Percentiles rank a stretch among this genome's conserved stretches.
Evolutionary conservation across 768 basidiomycete species (phyloP).

Genomic region (Calocybe gangraenosa): DNA sequence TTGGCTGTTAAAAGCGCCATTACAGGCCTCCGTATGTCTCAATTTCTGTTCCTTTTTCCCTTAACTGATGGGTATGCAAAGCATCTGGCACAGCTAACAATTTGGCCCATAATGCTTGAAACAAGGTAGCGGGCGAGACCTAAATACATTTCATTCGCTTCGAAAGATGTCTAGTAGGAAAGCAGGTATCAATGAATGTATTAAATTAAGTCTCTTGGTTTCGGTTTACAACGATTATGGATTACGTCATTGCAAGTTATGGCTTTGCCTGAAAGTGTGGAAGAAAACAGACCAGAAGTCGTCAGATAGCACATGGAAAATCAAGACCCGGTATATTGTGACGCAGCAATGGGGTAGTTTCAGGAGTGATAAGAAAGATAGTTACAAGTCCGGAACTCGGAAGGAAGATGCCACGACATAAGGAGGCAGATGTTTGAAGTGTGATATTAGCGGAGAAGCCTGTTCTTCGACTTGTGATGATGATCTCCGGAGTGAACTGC

Average conservation of each 20-base stretch:
- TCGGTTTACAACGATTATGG: constrained; percentile 14
- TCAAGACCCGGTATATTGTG: constrained; percentile 17
- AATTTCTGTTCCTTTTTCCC: no score
- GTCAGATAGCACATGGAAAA: constrained; percentile 35
- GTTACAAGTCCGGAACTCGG: constrained; percentile 35
- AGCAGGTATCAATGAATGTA: constrained; percentile 8
- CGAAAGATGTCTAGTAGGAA: background rate
- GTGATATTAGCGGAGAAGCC: constrained; percentile 9
- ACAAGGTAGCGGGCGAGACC: no score
- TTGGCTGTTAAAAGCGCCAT: background rate
- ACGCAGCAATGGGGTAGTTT: constrained; percentile 8
- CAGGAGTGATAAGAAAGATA: constrained; percentile 25
- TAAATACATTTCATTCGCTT: background rate
- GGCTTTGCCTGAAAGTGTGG: constrained; percentile 12
- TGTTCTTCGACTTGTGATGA: constrained; percentile 11
- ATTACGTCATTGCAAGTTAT: constrained; percentile 14
- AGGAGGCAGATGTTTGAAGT: constrained; percentile 3
- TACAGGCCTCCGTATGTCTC: background rate
- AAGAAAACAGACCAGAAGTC: constrained; percentile 15
- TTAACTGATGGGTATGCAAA: no score
- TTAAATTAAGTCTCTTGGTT: constrained; percentile 8
- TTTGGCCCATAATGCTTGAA: no score
- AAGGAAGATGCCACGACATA: constrained; percentile 7
- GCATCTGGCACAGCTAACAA: no score
- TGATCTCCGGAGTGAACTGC: background rate